Percentiles rank a stretch among this genome's conserved stretches.
phyloP scores from a whole-genome alignment of 1,139 yeast genomes.

The Saccharomyces pastorianus region DNA sequence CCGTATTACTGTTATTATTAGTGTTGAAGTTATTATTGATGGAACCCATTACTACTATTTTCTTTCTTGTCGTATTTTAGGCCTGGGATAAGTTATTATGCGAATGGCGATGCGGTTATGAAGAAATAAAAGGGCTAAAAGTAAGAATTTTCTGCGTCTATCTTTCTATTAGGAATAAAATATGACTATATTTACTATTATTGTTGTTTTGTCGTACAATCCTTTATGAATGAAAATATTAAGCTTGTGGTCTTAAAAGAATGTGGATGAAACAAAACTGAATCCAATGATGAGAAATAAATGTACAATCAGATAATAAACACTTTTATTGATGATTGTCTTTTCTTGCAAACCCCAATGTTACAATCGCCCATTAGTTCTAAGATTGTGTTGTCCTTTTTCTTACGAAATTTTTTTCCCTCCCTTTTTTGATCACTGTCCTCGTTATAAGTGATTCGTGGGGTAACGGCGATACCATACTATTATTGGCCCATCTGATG shows the following conservation, averaged over 20 bases:
- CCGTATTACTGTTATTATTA: conserved; percentile 7
- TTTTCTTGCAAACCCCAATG: not conserved
- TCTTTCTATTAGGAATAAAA: not conserved
- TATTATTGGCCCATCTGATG: not conserved
- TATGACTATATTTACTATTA: not conserved
- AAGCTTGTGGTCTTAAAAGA: not conserved
- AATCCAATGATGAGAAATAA: not conserved
- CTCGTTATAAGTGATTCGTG: not conserved
- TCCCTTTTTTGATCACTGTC: not conserved
- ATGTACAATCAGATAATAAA: not conserved
- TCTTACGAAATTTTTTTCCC: not conserved
- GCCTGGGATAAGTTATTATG: not conserved
- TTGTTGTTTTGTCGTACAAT: not conserved
- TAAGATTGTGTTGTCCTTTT: not conserved
- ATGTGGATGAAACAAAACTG: not conserved
- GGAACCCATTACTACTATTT: not conserved
- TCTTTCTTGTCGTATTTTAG: not conserved
- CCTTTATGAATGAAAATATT: not conserved
- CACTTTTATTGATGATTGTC: not conserved
- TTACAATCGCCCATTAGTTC: not conserved
- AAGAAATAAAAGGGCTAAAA: not conserved
- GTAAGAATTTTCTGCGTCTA: not conserved
- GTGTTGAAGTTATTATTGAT: conserved; percentile 1
- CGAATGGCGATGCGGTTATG: not conserved
- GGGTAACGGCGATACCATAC: not conserved